phyloP scores from a whole-genome alignment of 345 rosid species.

The Microcos paniculata region DNA sequence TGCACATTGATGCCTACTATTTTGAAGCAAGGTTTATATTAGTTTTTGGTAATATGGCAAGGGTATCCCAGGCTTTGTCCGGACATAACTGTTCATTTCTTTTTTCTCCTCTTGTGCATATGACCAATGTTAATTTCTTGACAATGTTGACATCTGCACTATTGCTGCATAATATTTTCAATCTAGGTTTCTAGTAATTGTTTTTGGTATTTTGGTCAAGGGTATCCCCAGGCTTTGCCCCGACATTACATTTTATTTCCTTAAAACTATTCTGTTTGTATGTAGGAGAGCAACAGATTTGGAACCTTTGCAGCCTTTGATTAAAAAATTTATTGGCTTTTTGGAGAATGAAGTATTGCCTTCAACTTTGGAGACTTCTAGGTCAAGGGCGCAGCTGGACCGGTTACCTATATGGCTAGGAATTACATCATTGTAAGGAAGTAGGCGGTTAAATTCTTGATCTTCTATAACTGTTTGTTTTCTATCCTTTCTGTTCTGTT shows the following conservation, averaged over 20 bases:
- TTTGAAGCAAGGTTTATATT: neutral
- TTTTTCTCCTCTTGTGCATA: too few species aligned
- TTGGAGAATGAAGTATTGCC: conserved; percentile 83
- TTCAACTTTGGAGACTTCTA: conserved; percentile 49
- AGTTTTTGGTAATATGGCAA: too few species aligned
- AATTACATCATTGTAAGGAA: conserved; percentile 82
- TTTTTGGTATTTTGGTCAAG: too few species aligned
- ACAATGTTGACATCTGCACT: too few species aligned
- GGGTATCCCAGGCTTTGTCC: too few species aligned
- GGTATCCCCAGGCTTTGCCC: too few species aligned
- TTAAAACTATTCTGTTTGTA: conserved; percentile 25
- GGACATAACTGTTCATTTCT: too few species aligned
- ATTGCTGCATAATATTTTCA: too few species aligned
- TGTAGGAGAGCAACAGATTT: conserved; percentile 80
- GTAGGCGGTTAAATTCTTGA: conserved; percentile 23
- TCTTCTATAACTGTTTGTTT: conserved; percentile 7
- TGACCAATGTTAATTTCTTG: too few species aligned
- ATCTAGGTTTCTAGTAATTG: too few species aligned
- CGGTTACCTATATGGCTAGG: conserved; percentile 88
- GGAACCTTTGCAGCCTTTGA: conserved; percentile 93
- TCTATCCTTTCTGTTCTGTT: conserved; percentile 1
- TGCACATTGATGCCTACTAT: neutral
- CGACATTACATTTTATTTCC: conserved; percentile 2
- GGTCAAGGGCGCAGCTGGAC: conserved; percentile 72
- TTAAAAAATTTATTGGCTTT: conserved; percentile 66